Percentiles rank a stretch among this genome's conserved stretches.
These are phyloP conservation scores for Calcarisporium arbuscula DNA, from an alignment of 2,329 filamentous ascomycete species.

Conservation along the genomic window DNA sequence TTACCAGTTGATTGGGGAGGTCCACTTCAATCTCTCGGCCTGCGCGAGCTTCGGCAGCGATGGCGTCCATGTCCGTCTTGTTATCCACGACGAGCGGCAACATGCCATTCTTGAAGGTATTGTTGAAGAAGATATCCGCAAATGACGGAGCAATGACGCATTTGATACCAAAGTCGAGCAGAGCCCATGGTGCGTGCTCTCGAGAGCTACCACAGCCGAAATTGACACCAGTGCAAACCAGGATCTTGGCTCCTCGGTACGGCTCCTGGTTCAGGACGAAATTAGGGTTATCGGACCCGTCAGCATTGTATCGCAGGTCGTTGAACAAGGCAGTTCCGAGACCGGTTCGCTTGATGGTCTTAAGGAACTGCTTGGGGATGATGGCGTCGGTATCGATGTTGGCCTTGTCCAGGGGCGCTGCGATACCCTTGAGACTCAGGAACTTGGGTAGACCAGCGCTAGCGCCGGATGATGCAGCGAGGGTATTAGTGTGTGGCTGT, in stretches of 20 bases:
- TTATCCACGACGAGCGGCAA: slow-evolving; percentile 74
- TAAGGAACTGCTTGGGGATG: slow-evolving; percentile 98
- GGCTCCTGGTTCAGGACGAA: slow-evolving; percentile 90
- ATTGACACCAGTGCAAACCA: slow-evolving; percentile 86
- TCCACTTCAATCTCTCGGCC: slow-evolving; percentile 86
- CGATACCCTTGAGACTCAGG: slow-evolving; percentile 74
- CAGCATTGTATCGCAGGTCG: slow-evolving; percentile 68
- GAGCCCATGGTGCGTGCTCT: slow-evolving; percentile 95
- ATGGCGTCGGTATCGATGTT: slow-evolving; percentile 99
- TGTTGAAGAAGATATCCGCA: slow-evolving; percentile 89
- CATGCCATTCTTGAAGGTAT: slow-evolving; percentile 99
- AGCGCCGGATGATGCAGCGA: slow-evolving; percentile 28
- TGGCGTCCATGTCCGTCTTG: slow-evolving; percentile 56
- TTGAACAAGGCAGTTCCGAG: slow-evolving; percentile 85
- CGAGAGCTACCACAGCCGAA: slow-evolving; percentile 91
- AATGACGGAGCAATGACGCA: slow-evolving; percentile 83
- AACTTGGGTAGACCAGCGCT: slow-evolving; percentile 75
- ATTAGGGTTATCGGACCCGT: slow-evolving; percentile 67
- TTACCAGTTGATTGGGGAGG: slow-evolving; percentile 76
- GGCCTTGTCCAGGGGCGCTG: slow-evolving; percentile 76
- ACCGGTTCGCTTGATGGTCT: slow-evolving; percentile 97
- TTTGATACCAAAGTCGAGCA: slow-evolving; percentile 93
- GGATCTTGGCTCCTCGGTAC: slow-evolving; percentile 77
- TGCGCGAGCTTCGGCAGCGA: slow-evolving; percentile 71
- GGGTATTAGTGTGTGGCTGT: slow-evolving; percentile 57